A percentile compares a stretch with the other conserved stretches of the same genome.
phyloP scores from a whole-genome alignment of 371 early-diverging fungal genomes.

The Rhizopus delemar region DNA sequence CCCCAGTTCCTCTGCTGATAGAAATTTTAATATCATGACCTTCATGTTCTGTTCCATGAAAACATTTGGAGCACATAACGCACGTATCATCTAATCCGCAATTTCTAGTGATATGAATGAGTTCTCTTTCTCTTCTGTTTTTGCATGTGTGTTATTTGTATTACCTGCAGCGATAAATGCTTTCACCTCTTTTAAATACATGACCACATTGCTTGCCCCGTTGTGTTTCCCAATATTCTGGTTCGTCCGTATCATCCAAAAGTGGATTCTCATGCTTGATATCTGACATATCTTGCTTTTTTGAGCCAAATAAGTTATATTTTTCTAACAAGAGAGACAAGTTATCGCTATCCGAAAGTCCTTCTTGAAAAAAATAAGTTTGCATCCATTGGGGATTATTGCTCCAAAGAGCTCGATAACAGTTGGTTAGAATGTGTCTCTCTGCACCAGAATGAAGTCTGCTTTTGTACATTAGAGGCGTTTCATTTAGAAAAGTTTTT shows the following conservation, averaged over 20 bases:
- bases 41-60: conserved; percentile 88
- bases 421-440: conserved; percentile 45
- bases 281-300: conserved; percentile 19
- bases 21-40: conserved; percentile 91
- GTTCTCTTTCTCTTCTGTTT: not conserved
- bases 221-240: conserved; percentile 67
- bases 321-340: conserved; percentile 38
- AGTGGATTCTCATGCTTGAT: conserved; percentile 5
- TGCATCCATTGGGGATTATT: conserved; percentile 40
- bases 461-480: conserved; percentile 37
- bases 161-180: conserved; percentile 84
- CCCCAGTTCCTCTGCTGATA: conserved; percentile 70
- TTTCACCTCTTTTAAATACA: conserved; percentile 82
- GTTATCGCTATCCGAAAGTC: conserved; percentile 28
- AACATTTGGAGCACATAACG: conserved; percentile 93
- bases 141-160: not conserved
- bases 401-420: conserved; percentile 49
- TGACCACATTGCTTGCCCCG: conserved; percentile 84
- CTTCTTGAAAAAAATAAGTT: conserved; percentile 48
- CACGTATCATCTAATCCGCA: conserved; percentile 88
- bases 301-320: conserved; percentile 38
- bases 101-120: conserved; percentile 28
- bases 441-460: conserved; percentile 28
- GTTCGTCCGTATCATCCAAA: conserved; percentile 29
- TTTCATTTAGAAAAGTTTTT: conserved; percentile 36